Base-by-base conservation (phyloP, 2,329 filamentous ascomycete genomes). In the Colletotrichum sp. region DNA sequence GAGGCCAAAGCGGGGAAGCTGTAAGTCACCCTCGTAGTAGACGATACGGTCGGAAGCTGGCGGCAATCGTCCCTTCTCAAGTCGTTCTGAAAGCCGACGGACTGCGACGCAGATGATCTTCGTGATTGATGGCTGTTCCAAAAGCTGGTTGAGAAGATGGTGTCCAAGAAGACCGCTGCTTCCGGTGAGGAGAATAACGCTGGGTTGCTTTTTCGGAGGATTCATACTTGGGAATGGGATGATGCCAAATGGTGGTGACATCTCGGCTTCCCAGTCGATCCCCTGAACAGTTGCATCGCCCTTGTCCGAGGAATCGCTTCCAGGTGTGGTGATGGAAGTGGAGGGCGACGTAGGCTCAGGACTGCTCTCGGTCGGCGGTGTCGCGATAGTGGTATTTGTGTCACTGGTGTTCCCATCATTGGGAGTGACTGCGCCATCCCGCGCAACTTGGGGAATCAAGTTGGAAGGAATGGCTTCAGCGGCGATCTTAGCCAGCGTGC, bases 1-100 rank as follows among this genome's bases (percentile, higher is more conserved):
- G 4, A 90, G 82, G 1, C 88, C 88, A 4, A 90, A 82, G 6
- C 52, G 76, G 1, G 83, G 81, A 3, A 64, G 58, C 0, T 76
- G 74, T 1, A 89, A 82, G 76, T 87, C 82, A 10, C 88, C 88
- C 0, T 67, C 24, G 75, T 81, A 72, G n/a, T 75, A 66, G 1
- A 60, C 24, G 2, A 81, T 75, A 13, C 64, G 64, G 12, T 24
- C 38, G 9, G 16, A 16, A 7, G 38, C 15, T 8, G 64, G 38
- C 6, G 64, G 64, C 3, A 67, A 28, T 13, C 64, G 64, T 15
- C 24, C 6, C 24, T 16, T 67, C 13, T 55, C 24, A 16, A 67
- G 16, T 18, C 36, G 64, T 26, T 67, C 64, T 21, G 24, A 18
- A 8, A 67, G 64, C 30, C 43, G 28, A 7, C 64, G 64, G 10